Evolutionary conservation across 2,329 filamentous ascomycete genomes (phyloP).

Genomic region (Alternaria hordeiaustralica): DNA sequence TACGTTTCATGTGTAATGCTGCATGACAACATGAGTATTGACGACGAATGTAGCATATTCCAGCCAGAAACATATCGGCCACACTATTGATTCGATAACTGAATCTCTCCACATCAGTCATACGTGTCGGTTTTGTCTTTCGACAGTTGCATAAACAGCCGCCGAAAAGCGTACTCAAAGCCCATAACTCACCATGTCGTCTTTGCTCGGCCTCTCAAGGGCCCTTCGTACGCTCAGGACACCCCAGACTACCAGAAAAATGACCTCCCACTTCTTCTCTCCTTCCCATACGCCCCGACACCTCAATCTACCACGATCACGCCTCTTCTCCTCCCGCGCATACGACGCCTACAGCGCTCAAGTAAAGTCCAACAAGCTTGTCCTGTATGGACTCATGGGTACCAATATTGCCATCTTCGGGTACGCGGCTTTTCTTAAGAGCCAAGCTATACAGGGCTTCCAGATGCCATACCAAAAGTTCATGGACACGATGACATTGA

Average conservation of each 20-base stretch:
- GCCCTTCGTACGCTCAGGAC: slow-evolving; percentile 13
- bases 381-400: slow-evolving; percentile 49
- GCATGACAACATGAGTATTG: not conserved
- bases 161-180: not conserved
- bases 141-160: not conserved
- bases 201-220: slow-evolving; percentile 12
- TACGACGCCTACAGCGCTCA: slow-evolving; percentile 2
- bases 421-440: slow-evolving; percentile 45
- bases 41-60: not conserved
- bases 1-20: not conserved
- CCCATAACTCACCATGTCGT: slow-evolving; percentile 5
- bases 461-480: slow-evolving; percentile 18
- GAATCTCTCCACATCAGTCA: not conserved
- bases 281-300: slow-evolving; percentile 12
- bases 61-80: not conserved
- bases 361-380: slow-evolving; percentile 17
- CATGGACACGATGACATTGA: slow-evolving; percentile 44
- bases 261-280: slow-evolving; percentile 28
- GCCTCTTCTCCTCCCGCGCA: slow-evolving; percentile 12
- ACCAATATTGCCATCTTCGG: slow-evolving; percentile 51
- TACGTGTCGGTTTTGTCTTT: not conserved
- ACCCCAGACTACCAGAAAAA: slow-evolving; percentile 9
- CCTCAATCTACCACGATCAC: slow-evolving; percentile 12
- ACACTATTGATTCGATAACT: not conserved
- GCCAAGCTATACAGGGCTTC: slow-evolving; percentile 27